phyloP scores from a whole-genome alignment of 2,329 filamentous ascomycete genomes.

The Paracoccidioides lutzii region DNA sequence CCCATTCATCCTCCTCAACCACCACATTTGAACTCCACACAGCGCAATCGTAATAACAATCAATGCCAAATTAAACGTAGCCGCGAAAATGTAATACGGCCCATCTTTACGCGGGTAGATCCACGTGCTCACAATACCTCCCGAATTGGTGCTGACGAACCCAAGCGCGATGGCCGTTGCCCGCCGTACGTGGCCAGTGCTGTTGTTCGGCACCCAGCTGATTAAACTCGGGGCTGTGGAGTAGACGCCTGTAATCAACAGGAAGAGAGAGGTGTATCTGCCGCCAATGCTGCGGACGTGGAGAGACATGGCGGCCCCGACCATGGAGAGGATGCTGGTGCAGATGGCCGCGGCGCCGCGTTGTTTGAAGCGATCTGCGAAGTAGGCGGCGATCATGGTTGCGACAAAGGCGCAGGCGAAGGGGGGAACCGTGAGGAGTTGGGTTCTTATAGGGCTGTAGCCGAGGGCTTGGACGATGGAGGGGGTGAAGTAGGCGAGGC shows the following conservation, averaged over 20 bases:
- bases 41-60: constrained; percentile 1
- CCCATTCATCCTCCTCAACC: not conserved
- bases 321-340: constrained; percentile 48
- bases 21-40: not conserved
- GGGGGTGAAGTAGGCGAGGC: constrained; percentile 27
- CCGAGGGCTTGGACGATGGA: constrained; percentile 30
- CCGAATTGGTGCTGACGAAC: constrained; percentile 50
- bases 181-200: constrained; percentile 55
- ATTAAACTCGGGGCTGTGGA: constrained; percentile 50
- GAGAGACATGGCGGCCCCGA: constrained; percentile 52
- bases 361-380: constrained; percentile 1
- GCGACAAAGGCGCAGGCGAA: constrained; percentile 11
- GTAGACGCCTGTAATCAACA: constrained; percentile 55
- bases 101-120: not conserved
- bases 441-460: constrained; percentile 25
- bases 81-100: constrained; percentile 4
- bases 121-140: constrained; percentile 1
- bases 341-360: constrained; percentile 51
- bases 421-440: constrained; percentile 26
- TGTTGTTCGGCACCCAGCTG: constrained; percentile 57
- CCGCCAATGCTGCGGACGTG: constrained; percentile 39
- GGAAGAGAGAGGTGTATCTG: constrained; percentile 52
- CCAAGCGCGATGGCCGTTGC: constrained; percentile 55
- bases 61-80: constrained; percentile 2
- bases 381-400: constrained; percentile 30